Evolutionary conservation across 805 yeast species (phyloP), one percentile per base, ranked within the genome.

Genomic region (Lipomyces orientalis): DNA sequence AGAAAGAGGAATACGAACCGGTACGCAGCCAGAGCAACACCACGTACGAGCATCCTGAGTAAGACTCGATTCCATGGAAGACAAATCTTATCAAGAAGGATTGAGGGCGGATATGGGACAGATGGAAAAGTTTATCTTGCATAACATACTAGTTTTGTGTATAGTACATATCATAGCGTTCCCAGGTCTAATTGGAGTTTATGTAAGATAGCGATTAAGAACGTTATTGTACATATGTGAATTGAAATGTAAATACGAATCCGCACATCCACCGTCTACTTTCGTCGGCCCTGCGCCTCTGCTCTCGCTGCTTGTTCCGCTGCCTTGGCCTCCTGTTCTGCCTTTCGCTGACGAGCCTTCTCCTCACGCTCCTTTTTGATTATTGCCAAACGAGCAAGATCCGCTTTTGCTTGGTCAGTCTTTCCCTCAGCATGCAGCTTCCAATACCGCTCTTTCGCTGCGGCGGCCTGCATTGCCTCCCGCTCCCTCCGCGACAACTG

Each of bases 401-500:
- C 85, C 46, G 93, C 93, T 75, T 82, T 83, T 9, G 84, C 85
- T 75, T 80, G 82, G 76, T 90, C 91, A 55, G 90, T 84, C 64
- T 69, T 69, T 29, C 72, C 72, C 61, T 69, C 68, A 12, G 68
- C 70, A 39, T 69, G 72, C 46, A 69, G 43, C 64, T 69, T 69
- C 72, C 72, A 69, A 58, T 69, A 69, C 25, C 65, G 37, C 63
- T 66, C 72, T 54, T 69, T 66, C 8, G 70, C 70, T 2, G 67
- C 72, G 2, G 72, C 72, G 29, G 72, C 72, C 51, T 69, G 62
- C 67, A 66, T 69, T 14, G 72, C 72, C 54, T 69, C 72, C 5
- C 70, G 60, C 56, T 69, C 72, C 8, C 71, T 61, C 14, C 72
- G 54, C n/a, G 72, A 69, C 22, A 69, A 55, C 39, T 52, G 69